These are phyloP conservation scores for Pleurotus eryngii DNA, from an alignment of 768 basidiomycete species.

Conservation along the genomic window DNA sequence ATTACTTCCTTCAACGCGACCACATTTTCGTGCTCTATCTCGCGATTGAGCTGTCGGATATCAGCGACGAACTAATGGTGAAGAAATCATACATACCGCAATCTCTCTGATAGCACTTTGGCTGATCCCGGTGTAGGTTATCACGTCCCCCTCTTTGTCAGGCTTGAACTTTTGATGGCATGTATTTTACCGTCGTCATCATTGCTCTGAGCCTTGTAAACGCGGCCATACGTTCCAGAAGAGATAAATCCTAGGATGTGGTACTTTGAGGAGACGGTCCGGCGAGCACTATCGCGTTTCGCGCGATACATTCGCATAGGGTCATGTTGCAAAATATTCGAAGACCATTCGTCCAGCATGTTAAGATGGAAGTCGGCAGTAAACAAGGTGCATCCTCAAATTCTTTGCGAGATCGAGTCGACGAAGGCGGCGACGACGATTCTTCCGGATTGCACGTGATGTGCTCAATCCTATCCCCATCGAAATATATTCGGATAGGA, in stretches of 20 bases:
- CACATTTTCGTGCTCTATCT: constrained; percentile 88
- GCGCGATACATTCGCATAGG: constrained; percentile 85
- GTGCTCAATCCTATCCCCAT: too few relatives aligned
- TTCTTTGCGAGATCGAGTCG: too few relatives aligned
- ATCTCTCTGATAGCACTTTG: constrained; percentile 98
- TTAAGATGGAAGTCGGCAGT: not conserved
- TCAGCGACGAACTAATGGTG: constrained; percentile 13
- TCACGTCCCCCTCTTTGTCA: constrained; percentile 96
- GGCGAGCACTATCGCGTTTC: constrained; percentile 67
- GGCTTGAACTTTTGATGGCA: constrained; percentile 99
- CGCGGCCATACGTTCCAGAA: constrained; percentile 96
- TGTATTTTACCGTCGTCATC: constrained; percentile 70
- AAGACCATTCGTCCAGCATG: constrained; percentile 34
- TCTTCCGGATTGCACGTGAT: too few relatives aligned
- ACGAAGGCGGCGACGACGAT: too few relatives aligned
- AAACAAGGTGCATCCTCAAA: too few relatives aligned
- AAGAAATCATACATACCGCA: constrained; percentile 54
- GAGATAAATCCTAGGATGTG: constrained; percentile 95
- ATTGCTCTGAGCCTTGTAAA: constrained; percentile 90
- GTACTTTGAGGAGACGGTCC: constrained; percentile 78
- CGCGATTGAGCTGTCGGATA: constrained; percentile 69
- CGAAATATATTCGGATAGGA: too few relatives aligned
- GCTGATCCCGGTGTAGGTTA: constrained; percentile 95
- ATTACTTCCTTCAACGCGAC: constrained; percentile 93
- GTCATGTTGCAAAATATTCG: constrained; percentile 55